A percentile compares a stretch with the other conserved stretches of the same genome.
Conservation (phyloP, 805 yeast species). For the Wickerhamomyces pijperi region DNA sequence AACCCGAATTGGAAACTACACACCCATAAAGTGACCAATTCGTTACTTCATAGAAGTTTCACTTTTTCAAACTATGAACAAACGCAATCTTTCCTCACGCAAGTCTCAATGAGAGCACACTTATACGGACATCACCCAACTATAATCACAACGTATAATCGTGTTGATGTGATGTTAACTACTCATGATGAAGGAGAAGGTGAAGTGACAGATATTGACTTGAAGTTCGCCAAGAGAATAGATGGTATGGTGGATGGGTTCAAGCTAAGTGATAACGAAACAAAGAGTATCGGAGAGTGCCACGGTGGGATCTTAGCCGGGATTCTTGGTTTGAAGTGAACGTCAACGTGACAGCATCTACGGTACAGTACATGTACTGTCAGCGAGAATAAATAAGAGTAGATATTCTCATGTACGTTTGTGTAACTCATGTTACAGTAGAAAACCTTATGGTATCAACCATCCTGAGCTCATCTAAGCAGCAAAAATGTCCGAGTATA, state of each 20-base stretch:
- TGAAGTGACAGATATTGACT: constrained; percentile 43
- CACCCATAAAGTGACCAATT: background rate
- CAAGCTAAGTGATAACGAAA: too few relatives aligned
- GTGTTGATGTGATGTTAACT: constrained; percentile 39
- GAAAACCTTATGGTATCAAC: too few relatives aligned
- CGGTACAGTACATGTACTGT: too few relatives aligned
- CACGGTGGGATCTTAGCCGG: too few relatives aligned
- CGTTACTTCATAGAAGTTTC: background rate
- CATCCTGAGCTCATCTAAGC: too few relatives aligned
- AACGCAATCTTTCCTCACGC: constrained; percentile 33
- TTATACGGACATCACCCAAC: constrained; percentile 61
- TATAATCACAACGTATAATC: constrained; percentile 40
- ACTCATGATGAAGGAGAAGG: constrained; percentile 51
- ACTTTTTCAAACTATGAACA: background rate
- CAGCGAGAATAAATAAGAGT: too few relatives aligned
- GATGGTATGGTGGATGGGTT: constrained; percentile 13
- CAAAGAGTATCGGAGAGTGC: too few relatives aligned
- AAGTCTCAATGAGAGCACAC: constrained; percentile 47
- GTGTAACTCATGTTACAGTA: too few relatives aligned
- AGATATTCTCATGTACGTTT: too few relatives aligned
- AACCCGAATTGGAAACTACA: background rate
- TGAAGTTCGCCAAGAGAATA: constrained; percentile 42
- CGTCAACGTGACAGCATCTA: too few relatives aligned
- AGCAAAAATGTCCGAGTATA: too few relatives aligned
- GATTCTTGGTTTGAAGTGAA: too few relatives aligned